Evolutionary conservation across 306 rosid species (phyloP), one percentile per base, ranked within the genome.

Genomic region (Corylus heterophylla): DNA sequence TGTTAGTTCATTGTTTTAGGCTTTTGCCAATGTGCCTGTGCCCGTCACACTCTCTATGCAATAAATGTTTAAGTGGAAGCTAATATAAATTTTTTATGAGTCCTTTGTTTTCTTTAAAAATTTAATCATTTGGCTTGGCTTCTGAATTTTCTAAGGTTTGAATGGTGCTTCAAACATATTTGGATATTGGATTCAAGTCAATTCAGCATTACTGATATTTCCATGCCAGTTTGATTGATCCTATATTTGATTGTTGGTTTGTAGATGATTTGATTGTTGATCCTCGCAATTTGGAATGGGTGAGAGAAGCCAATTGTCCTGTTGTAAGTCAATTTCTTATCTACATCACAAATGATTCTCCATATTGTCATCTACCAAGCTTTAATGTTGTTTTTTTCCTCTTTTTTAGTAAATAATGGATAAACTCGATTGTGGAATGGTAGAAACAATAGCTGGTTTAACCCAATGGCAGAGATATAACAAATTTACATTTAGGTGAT

Each of bases 251-350:
- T 71, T 18, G 47, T 88, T 80, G 80, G 74, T 55, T 22, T 82
- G 17, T 79, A 95, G 99, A 93, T 88, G 97, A 95, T 86, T 90
- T 95, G 85, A 88, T 95, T 85, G 99, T 95, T 77, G 98, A 95
- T 88, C 99, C 97, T 58, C 93, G 92, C 75, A 93, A 91, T 83
- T 77, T 95, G 54, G 97, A 91, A 86, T 95, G 98, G 98, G 83
- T 93, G 84, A 89, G 98, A 83, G 98, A 93, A 84, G 94, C 97
- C 81, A 89, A 85, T 74, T 93, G 98, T 86, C 99, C 98, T 58
- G 87, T 93, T 61, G 99, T 95, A 91, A 90, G 98, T 89, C 66
- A 75, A 74, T 47, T 42, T 48, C 73, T 77, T 76, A 69, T 76
- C 50, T 67, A 64, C 22, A 1, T 14, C 6, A 11, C 61, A 62